Base-by-base conservation (phyloP, 2,329 filamentous ascomycete genomes). In the Biscogniauxia marginata region DNA sequence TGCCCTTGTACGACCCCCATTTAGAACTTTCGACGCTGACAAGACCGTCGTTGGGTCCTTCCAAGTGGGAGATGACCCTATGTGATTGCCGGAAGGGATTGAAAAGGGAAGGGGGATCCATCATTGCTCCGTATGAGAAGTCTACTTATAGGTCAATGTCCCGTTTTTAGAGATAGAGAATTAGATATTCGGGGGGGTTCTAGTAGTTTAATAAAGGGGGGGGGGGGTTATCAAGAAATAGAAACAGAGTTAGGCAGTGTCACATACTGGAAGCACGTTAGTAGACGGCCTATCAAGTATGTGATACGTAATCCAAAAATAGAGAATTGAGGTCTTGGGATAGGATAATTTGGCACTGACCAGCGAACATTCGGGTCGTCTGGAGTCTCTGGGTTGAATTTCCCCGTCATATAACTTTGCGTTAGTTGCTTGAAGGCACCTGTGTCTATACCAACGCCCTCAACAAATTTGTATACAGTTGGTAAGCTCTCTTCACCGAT, bases 11-110 rank as follows among this genome's bases (percentile, higher is more conserved):
- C 8, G 75, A 76, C 6, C 85, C 85, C 84, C 85, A 88, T 56
- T 75, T 75, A 47, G 82, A 81, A 65, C 84, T 87, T 50, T 75
- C 72, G 9, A 88, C 84, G 67, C 84, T 91, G 11, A 88, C 85
- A n/a, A 88, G 73, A 1, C 85, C 85, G 63, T 88, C 85, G 62
- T 88, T 88, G 16, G 81, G 75, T 0, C 85, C 85, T 65, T 88
- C 85, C 0, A 66, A 64, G 39, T 73, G 69, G 9, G 73, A 63
- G 20, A 88, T 74, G 8, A 87, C 71, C 1, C 68, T 63, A 61
- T 84, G 77, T 3, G 84, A 79, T 46, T 75, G 71, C 5, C 81
- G 75, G 64, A 88, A 87, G 2, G 82, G 81, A 77, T 87, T 91
- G 76, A 78, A 85, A 66, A 82, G 83, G 78, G 77, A 89, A 77